A percentile compares a stretch with the other conserved stretches of the same genome.
phyloP scores from a whole-genome alignment of 352 stramenopile species.

The Pythium oligandrum region DNA sequence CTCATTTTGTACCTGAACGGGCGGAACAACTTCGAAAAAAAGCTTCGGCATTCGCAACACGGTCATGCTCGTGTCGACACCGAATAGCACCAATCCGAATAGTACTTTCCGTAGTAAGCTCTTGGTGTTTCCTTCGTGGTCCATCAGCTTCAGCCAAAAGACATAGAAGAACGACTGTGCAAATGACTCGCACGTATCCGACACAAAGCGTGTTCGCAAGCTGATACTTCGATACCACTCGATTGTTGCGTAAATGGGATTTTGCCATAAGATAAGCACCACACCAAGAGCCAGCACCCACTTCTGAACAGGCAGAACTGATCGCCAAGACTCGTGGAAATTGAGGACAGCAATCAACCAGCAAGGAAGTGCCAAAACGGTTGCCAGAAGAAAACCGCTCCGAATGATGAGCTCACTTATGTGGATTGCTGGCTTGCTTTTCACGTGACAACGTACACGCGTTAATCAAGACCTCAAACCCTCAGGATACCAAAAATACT shows the following conservation, averaged over 20 bases:
- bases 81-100: conserved; percentile 42
- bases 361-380: conserved; percentile 58
- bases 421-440: conserved; percentile 61
- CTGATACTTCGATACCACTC: conserved; percentile 51
- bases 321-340: conserved; percentile 45
- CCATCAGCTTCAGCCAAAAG: conserved; percentile 78
- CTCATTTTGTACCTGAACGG: conserved; percentile 28
- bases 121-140: conserved; percentile 36
- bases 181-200: conserved; percentile 62
- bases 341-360: conserved; percentile 69
- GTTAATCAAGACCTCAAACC: neutral
- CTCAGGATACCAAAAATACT: conserved; percentile 8
- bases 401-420: conserved; percentile 69
- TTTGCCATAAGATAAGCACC: conserved; percentile 80
- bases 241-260: conserved; percentile 64
- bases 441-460: neutral
- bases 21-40: conserved; percentile 22
- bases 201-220: conserved; percentile 58
- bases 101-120: conserved; percentile 25
- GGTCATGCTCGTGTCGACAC: conserved; percentile 53
- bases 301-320: conserved; percentile 62
- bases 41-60: conserved; percentile 59
- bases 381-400: conserved; percentile 44
- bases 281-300: conserved; percentile 64
- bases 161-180: conserved; percentile 74